A percentile compares a stretch with the other conserved stretches of the same genome.
These are phyloP conservation scores for Lotmaria passim DNA, from an alignment of 208 protist genomes.

Conservation along the genomic window DNA sequence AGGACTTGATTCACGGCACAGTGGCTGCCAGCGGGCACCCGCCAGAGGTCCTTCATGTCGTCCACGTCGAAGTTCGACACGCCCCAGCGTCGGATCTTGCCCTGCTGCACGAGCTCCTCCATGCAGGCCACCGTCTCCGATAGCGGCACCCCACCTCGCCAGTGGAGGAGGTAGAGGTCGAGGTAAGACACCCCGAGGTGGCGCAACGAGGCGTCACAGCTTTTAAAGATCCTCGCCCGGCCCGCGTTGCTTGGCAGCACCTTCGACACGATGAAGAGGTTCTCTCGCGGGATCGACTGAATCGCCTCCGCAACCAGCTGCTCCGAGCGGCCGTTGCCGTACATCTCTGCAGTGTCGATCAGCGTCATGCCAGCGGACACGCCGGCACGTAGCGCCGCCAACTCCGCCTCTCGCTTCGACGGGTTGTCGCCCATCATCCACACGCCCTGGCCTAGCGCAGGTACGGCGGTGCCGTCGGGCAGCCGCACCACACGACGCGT, in stretches of 20 bases:
- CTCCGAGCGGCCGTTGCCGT: conserved; percentile 54
- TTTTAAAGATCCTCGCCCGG: conserved; percentile 61
- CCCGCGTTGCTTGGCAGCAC: conserved; percentile 90
- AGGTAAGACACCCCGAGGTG: conserved; percentile 77
- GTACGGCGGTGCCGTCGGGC: conserved; percentile 33
- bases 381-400: conserved; percentile 42
- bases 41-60: conserved; percentile 72
- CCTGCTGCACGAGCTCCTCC: conserved; percentile 73
- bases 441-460: conserved; percentile 47
- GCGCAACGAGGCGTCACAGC: conserved; percentile 68
- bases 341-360: conserved; percentile 62
- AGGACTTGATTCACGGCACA: conserved; percentile 86
- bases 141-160: conserved; percentile 54
- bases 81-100: conserved; percentile 80
- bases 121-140: conserved; percentile 83
- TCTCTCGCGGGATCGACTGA: conserved; percentile 50
- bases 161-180: conserved; percentile 93
- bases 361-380: conserved; percentile 48
- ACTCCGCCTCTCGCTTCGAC: conserved; percentile 18
- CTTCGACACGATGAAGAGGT: conserved; percentile 93
- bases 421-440: conserved; percentile 52
- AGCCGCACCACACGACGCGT: conserved; percentile 26
- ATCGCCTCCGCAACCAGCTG: conserved; percentile 51
- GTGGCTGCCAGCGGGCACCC: conserved; percentile 43
- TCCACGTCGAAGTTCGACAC: conserved; percentile 83